Percentiles rank a stretch among this genome's conserved stretches.
These are phyloP conservation scores for Cucurbita argyrosperma DNA, from an alignment of 306 rosid genomes.

Conservation along the genomic window DNA sequence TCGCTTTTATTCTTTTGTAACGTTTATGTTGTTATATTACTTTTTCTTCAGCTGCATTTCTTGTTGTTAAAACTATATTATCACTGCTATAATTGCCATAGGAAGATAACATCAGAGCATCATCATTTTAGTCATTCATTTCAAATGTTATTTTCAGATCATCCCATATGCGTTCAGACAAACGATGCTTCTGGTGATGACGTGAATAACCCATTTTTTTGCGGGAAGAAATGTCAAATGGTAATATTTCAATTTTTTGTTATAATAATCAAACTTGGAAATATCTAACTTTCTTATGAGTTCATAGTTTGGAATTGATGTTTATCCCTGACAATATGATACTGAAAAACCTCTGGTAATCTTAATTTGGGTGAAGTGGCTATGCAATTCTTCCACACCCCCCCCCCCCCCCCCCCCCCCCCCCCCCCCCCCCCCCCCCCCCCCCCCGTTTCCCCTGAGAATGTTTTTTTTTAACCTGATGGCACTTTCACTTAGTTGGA, in stretches of 20 bases:
- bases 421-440: too few species aligned
- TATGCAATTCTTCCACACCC: neutral
- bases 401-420: too few species aligned
- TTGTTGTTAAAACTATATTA: neutral
- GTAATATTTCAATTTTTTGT: constrained; percentile 23
- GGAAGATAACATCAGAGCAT: neutral
- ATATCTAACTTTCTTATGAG: neutral
- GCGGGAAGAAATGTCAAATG: constrained; percentile 68
- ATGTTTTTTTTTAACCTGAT: neutral
- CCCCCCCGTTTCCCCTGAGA: too few species aligned
- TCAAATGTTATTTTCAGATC: constrained; percentile 34
- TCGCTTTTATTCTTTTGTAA: neutral
- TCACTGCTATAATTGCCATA: neutral
- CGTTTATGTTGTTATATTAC: neutral
- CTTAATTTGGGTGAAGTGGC: neutral
- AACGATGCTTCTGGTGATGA: constrained; percentile 22
- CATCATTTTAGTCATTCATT: neutral
- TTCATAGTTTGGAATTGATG: neutral
- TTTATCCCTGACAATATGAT: neutral
- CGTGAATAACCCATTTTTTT: constrained; percentile 24
- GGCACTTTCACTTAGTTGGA: neutral
- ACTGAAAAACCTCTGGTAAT: constrained; percentile 1
- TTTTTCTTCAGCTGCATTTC: neutral
- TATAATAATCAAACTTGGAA: constrained; percentile 3
- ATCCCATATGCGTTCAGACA: constrained; percentile 37